Conservation (phyloP, 2,329 filamentous ascomycete genomes). For the Arthrobotrys megalospora region DNA sequence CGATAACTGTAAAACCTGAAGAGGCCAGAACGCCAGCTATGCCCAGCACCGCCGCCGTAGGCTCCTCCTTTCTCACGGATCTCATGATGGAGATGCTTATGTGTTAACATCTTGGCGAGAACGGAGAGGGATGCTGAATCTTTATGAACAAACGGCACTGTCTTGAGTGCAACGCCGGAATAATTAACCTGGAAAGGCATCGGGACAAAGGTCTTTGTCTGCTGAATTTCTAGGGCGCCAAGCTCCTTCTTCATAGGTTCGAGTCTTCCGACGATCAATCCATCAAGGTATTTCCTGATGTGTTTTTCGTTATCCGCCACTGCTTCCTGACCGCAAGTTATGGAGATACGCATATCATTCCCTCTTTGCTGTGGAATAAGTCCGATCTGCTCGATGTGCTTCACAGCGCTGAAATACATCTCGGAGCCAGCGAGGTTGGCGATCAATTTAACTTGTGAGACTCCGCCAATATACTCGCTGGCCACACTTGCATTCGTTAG, state of each 20-base stretch:
- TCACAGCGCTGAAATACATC: conserved; percentile 74
- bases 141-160: conserved; percentile 83
- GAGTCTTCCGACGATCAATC: conserved; percentile 69
- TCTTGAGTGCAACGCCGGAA: conserved; percentile 84
- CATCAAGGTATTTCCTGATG: conserved; percentile 79
- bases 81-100: conserved; percentile 96
- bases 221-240: conserved; percentile 67
- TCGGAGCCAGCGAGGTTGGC: conserved; percentile 75
- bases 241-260: conserved; percentile 64
- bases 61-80: conserved; percentile 98
- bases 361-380: conserved; percentile 28
- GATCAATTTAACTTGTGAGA: conserved; percentile 89
- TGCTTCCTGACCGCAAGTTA: conserved; percentile 87
- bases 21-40: conserved; percentile 82
- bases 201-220: conserved; percentile 85
- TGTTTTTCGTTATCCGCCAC: conserved; percentile 78
- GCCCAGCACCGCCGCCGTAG: conserved; percentile 92
- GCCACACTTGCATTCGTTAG: conserved; percentile 77
- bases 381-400: conserved; percentile 77
- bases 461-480: conserved; percentile 74
- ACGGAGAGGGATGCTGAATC: conserved; percentile 87
- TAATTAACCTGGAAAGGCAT: conserved; percentile 98
- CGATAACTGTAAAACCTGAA: conserved; percentile 98
- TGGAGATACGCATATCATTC: conserved; percentile 74
- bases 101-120: conserved; percentile 90